phyloP scores from a whole-genome alignment of 176 grass and related monocot species.

The Canna indica region DNA sequence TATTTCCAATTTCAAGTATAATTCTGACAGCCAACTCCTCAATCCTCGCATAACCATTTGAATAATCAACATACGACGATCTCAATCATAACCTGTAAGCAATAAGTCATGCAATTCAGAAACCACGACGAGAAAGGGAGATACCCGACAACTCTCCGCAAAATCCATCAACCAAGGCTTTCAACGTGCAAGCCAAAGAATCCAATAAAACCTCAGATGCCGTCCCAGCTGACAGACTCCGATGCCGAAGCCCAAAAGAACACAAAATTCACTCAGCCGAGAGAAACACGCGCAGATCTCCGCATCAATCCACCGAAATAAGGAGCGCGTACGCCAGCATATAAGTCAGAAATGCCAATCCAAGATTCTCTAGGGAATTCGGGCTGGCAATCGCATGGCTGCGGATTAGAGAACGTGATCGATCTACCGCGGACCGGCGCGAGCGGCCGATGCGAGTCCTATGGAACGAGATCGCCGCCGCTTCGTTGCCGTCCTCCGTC shows the following conservation, averaged over 20 bases:
- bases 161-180: slow-evolving; percentile 1
- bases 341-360: neutral
- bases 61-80: neutral
- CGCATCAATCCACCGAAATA: neutral
- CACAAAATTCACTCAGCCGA: slow-evolving; percentile 1
- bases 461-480: neutral
- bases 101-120: neutral
- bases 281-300: neutral
- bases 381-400: neutral
- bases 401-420: neutral
- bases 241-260: neutral
- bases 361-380: neutral
- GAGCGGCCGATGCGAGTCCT: neutral
- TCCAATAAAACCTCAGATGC: neutral
- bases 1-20: neutral
- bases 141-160: neutral
- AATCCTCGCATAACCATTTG: neutral
- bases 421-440: neutral
- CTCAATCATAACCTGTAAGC: neutral
- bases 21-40: neutral
- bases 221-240: neutral
- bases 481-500: neutral
- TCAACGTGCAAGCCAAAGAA: neutral
- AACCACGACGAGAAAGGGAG: neutral
- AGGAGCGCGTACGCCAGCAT: neutral